Evolutionary conservation across 768 basidiomycete genomes (phyloP).

Genomic region (Cyathus striatus): DNA sequence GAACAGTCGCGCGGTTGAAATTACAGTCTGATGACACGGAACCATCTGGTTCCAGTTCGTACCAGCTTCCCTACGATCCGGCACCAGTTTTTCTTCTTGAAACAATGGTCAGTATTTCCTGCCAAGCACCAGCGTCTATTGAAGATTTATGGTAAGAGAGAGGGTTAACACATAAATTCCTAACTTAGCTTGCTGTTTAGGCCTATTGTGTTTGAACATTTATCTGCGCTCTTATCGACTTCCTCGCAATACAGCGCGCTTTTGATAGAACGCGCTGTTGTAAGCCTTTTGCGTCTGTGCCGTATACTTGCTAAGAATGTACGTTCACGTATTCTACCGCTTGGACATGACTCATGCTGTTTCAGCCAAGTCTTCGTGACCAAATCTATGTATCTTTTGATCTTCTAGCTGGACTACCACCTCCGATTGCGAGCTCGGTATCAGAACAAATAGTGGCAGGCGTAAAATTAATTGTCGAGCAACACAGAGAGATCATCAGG

Average conservation of each 20-base stretch:
- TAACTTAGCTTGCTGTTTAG: slow-evolving; percentile 30
- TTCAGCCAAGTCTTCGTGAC: slow-evolving; percentile 77
- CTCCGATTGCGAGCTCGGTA: slow-evolving; percentile 71
- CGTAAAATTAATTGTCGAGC: slow-evolving; percentile 71
- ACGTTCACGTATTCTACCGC: slow-evolving; percentile 10
- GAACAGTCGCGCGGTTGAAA: slow-evolving; percentile 76
- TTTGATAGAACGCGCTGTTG: slow-evolving; percentile 90
- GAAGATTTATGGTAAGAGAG: slow-evolving; percentile 80
- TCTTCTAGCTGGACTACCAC: slow-evolving; percentile 75
- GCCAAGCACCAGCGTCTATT: slow-evolving; percentile 70
- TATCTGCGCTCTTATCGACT: slow-evolving; percentile 73
- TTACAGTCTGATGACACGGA: slow-evolving; percentile 60
- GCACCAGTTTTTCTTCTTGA: slow-evolving; percentile 93
- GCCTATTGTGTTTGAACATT: slow-evolving; percentile 93
- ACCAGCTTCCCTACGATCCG: slow-evolving; percentile 85
- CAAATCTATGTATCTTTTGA: slow-evolving; percentile 95
- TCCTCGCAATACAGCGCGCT: slow-evolving; percentile 83
- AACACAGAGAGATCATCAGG: slow-evolving; percentile 70
- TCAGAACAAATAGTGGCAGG: slow-evolving; percentile 92
- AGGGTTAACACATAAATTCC: neutral
- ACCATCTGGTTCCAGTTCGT: slow-evolving; percentile 26
- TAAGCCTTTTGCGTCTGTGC: slow-evolving; percentile 82
- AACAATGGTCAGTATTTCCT: slow-evolving; percentile 87
- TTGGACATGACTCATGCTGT: neutral
- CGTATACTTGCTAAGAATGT: slow-evolving; percentile 78